Percentiles rank a stretch among this genome's conserved stretches.
Conservation (phyloP, 1,139 yeast species). For the Chernovozyma aurita region DNA sequence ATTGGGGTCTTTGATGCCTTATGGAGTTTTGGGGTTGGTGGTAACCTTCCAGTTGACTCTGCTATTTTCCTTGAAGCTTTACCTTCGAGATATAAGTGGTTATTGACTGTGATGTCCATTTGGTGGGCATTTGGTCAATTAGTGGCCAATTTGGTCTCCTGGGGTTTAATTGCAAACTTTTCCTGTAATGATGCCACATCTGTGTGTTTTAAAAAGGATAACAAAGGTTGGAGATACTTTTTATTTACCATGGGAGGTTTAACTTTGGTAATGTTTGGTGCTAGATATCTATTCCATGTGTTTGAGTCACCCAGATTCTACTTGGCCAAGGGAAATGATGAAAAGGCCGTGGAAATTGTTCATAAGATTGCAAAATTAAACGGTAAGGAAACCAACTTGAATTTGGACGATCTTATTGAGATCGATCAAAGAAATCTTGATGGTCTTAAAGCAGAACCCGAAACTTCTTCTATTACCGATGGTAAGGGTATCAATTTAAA, state of each 20-base stretch:
- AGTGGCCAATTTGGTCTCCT: conserved; percentile 33
- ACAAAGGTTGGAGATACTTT: conserved; percentile 43
- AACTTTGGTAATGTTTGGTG: conserved; percentile 32
- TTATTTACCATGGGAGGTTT: conserved; percentile 38
- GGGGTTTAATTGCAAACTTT: conserved; percentile 38
- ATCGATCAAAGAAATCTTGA: conserved; percentile 19
- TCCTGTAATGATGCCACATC: conserved; percentile 24
- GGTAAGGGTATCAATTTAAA: conserved; percentile 1
- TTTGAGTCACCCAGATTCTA: conserved; percentile 39
- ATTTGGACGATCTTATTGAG: conserved; percentile 26
- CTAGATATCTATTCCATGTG: conserved; percentile 32
- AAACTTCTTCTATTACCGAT: conserved; percentile 4
- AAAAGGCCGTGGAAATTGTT: conserved; percentile 29
- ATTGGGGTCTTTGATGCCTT: conserved; percentile 34
- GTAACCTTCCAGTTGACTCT: conserved; percentile 41
- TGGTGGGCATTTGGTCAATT: conserved; percentile 46
- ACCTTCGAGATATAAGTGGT: conserved; percentile 35
- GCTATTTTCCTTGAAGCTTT: conserved; percentile 42
- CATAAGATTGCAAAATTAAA: conserved; percentile 35
- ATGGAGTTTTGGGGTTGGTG: conserved; percentile 46
- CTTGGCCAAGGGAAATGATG: conserved; percentile 36
- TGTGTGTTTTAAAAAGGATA: conserved; percentile 29
- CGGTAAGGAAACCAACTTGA: conserved; percentile 18
- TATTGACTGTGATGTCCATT: conserved; percentile 38
- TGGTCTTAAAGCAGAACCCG: background rate